Base-by-base conservation (phyloP, 2,329 filamentous ascomycete genomes). In the Colletotrichum sp. region DNA sequence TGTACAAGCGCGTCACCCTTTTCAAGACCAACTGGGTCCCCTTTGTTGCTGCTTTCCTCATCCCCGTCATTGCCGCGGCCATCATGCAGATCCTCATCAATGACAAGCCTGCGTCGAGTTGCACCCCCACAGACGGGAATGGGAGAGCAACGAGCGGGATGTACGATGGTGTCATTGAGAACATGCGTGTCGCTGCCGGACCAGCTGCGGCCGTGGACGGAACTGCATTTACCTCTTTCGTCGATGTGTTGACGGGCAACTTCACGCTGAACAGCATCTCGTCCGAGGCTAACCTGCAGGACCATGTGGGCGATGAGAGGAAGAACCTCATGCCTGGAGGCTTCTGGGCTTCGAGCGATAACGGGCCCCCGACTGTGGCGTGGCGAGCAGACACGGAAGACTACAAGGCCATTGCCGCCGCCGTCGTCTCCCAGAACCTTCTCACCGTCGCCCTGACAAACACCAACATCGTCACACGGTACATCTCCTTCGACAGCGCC, bases 61-160 rank as follows among this genome's bases (percentile, higher is more conserved):
- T 98, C 12, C 96, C 96, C 0, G 91, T 98, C 69, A 87, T 95
- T 70, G 94, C 95, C 0, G 94, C 95, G 12, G 95, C 93, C 1
- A 85, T 98, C 18, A 94, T 96, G 0, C 94, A 93, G 5, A 87
- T 98, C 2, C 96, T 96, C 79, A 86, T 98, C 12, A 88, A 90
- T 55, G 84, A 86, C 48, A 92, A 92, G 78, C 79, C 83, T 4
- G 87, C 87, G 1, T 86, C 83, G 0, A 87, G 86, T 2, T 94
- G 93, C 80, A 86, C 87, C 13, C 89, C 90, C 1, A 81, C 82
- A 0, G 86, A 88, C 2, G 85, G 87, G 59, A 80, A 89, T 0
- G 88, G 88, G 1, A 86, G 86, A 36, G 81, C 80, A 5, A 79
- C 80, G 5, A 84, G 83, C 0, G 76, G 93, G 95, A 12, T 78